A percentile compares a stretch with the other conserved stretches of the same genome.
Evolutionary conservation across 371 early-diverging fungal species (phyloP).

Genomic region (Mucor mucedo): DNA sequence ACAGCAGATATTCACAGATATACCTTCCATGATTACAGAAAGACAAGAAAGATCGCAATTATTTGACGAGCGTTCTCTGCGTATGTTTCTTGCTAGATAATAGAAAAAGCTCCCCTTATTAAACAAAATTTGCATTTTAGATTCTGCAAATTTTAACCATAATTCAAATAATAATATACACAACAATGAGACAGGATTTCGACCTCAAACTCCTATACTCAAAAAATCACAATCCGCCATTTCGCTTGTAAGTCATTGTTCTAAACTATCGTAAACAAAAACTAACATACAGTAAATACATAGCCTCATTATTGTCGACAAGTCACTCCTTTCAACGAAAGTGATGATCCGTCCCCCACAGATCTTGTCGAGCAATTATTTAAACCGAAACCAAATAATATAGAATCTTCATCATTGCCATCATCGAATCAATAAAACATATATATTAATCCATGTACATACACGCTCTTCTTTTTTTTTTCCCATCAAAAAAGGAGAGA

Average conservation of each 20-base stretch:
- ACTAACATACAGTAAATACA: not conserved
- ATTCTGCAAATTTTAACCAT: conserved; percentile 5
- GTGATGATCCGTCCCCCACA: conserved; percentile 38
- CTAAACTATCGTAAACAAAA: not conserved
- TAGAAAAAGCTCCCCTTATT: no score
- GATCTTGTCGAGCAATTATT: conserved; percentile 43
- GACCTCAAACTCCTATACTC: conserved; percentile 4
- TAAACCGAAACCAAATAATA: conserved; percentile 8
- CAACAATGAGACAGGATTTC: not conserved
- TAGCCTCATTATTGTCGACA: conserved; percentile 34
- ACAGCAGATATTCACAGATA: conserved; percentile 45
- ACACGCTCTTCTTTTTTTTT: no score
- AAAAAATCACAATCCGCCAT: conserved; percentile 35
- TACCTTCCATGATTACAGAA: conserved; percentile 45
- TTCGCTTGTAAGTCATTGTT: conserved; percentile 26
- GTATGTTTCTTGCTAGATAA: conserved; percentile 19
- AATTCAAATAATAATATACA: not conserved
- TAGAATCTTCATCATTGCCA: no score
- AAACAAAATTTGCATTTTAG: not conserved
- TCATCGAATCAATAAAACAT: no score
- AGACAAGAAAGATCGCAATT: conserved; percentile 44
- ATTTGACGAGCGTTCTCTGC: conserved; percentile 25
- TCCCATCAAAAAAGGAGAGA: no score
- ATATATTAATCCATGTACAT: no score
- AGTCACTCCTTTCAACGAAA: conserved; percentile 24